Evolutionary conservation across 2,329 filamentous ascomycete species (phyloP).

Genomic region (Cryphonectria naterciae): DNA sequence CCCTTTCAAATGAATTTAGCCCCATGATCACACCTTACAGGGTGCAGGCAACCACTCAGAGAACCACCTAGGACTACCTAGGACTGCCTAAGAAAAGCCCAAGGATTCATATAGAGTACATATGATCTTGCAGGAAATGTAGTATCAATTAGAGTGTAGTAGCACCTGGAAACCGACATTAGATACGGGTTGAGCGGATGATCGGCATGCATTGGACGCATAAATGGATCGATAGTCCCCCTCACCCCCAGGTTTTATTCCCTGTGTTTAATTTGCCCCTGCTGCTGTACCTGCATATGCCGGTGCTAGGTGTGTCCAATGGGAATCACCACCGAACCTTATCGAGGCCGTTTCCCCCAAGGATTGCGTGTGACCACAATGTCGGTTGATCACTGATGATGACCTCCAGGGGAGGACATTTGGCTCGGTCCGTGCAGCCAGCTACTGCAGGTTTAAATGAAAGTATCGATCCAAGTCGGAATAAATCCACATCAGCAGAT

Average conservation of each 20-base stretch:
- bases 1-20: not conserved
- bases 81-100: not conserved
- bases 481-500: slow-evolving; percentile 3
- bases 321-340: not conserved
- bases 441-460: slow-evolving; percentile 13
- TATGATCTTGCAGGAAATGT: not conserved
- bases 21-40: not conserved
- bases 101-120: not conserved
- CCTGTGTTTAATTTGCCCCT: slow-evolving; percentile 13
- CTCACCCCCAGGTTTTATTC: not conserved
- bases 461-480: not conserved
- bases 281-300: slow-evolving; percentile 17
- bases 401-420: not conserved
- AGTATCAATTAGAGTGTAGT: not conserved
- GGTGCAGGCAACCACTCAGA: not conserved
- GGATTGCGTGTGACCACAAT: not conserved
- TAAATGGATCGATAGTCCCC: not conserved
- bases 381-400: slow-evolving; percentile 7
- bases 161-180: not conserved
- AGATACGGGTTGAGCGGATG: slow-evolving; percentile 1
- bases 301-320: slow-evolving; percentile 8
- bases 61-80: not conserved
- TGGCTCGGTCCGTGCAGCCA: slow-evolving; percentile 4
- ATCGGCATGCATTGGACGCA: slow-evolving; percentile 8
- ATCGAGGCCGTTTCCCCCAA: not conserved